phyloP scores from a whole-genome alignment of 345 rosid species.

The Mercurialis annua region DNA sequence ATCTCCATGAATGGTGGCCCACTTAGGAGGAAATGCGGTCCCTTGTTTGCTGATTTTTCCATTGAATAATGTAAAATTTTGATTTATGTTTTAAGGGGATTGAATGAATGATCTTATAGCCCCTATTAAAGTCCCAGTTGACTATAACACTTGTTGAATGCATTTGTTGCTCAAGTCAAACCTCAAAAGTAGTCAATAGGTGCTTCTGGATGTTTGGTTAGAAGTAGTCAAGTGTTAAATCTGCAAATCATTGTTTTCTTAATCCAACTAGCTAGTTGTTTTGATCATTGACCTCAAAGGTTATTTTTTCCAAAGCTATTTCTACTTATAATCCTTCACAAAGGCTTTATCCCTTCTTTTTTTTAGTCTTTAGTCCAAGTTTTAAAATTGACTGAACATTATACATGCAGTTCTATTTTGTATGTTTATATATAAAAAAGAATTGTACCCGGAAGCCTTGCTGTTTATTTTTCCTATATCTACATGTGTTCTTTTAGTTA shows the following conservation, averaged over 20 bases:
- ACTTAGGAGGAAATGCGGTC: not conserved
- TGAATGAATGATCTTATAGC: not conserved
- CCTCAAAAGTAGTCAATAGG: not conserved
- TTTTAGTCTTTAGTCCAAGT: not conserved
- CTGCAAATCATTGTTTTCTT: not conserved
- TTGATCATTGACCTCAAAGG: not conserved
- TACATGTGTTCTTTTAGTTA: not conserved
- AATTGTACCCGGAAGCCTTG: not conserved
- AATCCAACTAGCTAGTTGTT: not conserved
- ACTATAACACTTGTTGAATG: too few species aligned
- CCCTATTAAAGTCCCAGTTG: too few species aligned
- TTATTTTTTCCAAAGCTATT: constrained; percentile 2
- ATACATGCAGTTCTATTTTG: not conserved
- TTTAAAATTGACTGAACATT: not conserved
- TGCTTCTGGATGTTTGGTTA: not conserved
- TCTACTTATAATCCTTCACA: not conserved
- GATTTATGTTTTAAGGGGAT: not conserved
- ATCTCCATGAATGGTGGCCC: not conserved
- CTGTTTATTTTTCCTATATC: not conserved
- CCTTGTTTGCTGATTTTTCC: not conserved
- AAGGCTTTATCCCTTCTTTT: too few species aligned
- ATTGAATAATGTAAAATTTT: not conserved
- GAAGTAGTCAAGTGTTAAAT: not conserved
- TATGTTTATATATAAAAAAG: not conserved
- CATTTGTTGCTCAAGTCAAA: too few species aligned